Percentiles rank a stretch among this genome's conserved stretches.
These are phyloP conservation scores for Lactarius trivialis DNA, from an alignment of 768 basidiomycete genomes.

Conservation along the genomic window DNA sequence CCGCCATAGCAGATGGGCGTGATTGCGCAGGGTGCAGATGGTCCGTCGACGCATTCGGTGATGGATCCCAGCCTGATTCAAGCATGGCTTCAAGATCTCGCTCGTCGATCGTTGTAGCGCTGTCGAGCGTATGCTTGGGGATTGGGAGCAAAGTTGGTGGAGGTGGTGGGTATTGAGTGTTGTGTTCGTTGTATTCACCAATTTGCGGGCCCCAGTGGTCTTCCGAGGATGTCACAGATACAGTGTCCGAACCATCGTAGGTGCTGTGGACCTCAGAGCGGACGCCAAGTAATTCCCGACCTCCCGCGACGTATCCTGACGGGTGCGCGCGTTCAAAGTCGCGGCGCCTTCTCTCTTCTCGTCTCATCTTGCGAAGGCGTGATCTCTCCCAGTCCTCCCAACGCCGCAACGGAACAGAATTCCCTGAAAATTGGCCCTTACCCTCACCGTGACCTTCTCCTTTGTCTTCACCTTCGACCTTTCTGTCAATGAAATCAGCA, in stretches of 20 bases:
- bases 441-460: conserved; percentile 71
- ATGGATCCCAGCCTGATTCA: conserved; percentile 78
- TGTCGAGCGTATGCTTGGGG: conserved; percentile 34
- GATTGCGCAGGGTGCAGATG: conserved; percentile 27
- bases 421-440: conserved; percentile 43
- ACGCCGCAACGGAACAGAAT: conserved; percentile 82
- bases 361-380: conserved; percentile 79
- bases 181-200: conserved; percentile 89
- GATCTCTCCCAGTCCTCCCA: conserved; percentile 99
- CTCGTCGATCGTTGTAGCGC: conserved; percentile 48
- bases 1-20: conserved; percentile 34
- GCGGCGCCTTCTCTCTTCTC: conserved; percentile 74
- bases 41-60: conserved; percentile 37
- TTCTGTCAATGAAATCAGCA: conserved; percentile 42
- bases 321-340: conserved; percentile 80
- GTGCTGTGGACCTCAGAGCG: conserved; percentile 45
- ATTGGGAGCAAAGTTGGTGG: conserved; percentile 57
- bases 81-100: conserved; percentile 89
- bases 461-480: conserved; percentile 89
- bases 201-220: conserved; percentile 96
- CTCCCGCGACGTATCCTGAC: conserved; percentile 54
- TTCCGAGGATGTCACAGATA: conserved; percentile 79
- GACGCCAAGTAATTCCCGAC: conserved; percentile 57
- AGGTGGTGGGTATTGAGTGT: conserved; percentile 72
- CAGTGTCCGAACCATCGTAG: conserved; percentile 74